Evolutionary conservation across 2,329 filamentous ascomycete genomes (phyloP).

Genomic region (Colletotrichum sp.): DNA sequence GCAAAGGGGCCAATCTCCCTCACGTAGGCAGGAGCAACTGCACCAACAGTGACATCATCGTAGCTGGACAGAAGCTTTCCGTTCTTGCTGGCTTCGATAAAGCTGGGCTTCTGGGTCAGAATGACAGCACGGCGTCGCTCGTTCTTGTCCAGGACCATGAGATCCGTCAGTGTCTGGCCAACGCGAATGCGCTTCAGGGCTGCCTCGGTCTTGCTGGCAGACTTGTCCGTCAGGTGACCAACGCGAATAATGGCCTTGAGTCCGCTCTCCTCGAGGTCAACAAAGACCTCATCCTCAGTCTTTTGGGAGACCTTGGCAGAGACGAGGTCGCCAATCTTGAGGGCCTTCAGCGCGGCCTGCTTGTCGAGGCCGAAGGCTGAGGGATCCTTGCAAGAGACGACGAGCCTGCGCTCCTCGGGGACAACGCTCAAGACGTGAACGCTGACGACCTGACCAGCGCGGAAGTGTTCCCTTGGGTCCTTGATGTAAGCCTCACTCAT

Average conservation of each 20-base stretch:
- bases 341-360: constrained; percentile 75
- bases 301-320: constrained; percentile 83
- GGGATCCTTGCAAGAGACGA: constrained; percentile 93
- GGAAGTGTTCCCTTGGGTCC: constrained; percentile 89
- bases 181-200: constrained; percentile 82
- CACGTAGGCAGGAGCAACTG: constrained; percentile 78
- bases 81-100: constrained; percentile 77
- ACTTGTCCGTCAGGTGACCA: constrained; percentile 85
- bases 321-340: constrained; percentile 77
- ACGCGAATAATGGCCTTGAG: constrained; percentile 80
- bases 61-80: constrained; percentile 75
- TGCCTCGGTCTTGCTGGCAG: constrained; percentile 76
- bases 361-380: constrained; percentile 76
- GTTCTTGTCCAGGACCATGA: constrained; percentile 89
- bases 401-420: constrained; percentile 71
- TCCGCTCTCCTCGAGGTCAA: constrained; percentile 76
- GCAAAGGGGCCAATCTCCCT: constrained; percentile 83
- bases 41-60: constrained; percentile 73
- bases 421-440: constrained; percentile 87
- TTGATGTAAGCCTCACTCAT: constrained; percentile 98
- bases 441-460: constrained; percentile 86
- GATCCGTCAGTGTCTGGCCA: constrained; percentile 79
- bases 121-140: constrained; percentile 76
- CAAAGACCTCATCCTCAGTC: constrained; percentile 74
- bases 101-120: constrained; percentile 81